Base-by-base conservation (phyloP, 2,329 filamentous ascomycete species). In the Fusarium tanahbumbuense region DNA sequence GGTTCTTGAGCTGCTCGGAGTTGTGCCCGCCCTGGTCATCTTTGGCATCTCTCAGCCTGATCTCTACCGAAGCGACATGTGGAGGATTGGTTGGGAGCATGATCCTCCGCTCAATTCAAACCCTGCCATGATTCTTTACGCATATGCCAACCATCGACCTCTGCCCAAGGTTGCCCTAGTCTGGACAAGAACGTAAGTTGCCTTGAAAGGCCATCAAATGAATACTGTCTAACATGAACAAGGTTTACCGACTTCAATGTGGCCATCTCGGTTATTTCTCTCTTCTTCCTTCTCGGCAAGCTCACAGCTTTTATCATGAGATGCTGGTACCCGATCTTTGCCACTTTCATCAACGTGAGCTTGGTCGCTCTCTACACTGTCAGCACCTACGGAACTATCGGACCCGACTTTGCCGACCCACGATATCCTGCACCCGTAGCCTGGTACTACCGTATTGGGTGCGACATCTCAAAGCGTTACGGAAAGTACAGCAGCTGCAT, bases 191-290 rank as follows among this genome's bases (percentile, higher is more conserved):
- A 87, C 86, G 92, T 94, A 79, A 82, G 91, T 87, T 42, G 49
- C 47, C 23, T 34, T 16, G 15, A 12, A 16, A 25, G 55, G 32
- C 30, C 27, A 49, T 42, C n/a, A 15, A 15, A 13, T 18, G 15
- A n/a, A 18, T n/a, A 37, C 40, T 12, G 25, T 30, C 53, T 67
- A 41, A 71, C 48, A 41, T 42, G 11, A 20, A 25, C n/a, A 49
- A 94, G 92, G 59, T 83, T 93, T 67, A 93, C 92, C 49, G 84
- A 91, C 72, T 93, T 88, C 81, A 93, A 94, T 76, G 88, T 94
- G 72, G 90, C 91, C 76, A 91, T 94, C 72, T 91, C 91, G 40
- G 87, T 95, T 70, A 83, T 93, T 56, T 90, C 89, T 61, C 90
- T 92, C 78, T 95, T 95, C 83, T 85, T 93, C 77, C 86, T 93